Evolutionary conservation across 352 stramenopile species (phyloP).

Genomic region (Chrysophaeum taylorii): DNA sequence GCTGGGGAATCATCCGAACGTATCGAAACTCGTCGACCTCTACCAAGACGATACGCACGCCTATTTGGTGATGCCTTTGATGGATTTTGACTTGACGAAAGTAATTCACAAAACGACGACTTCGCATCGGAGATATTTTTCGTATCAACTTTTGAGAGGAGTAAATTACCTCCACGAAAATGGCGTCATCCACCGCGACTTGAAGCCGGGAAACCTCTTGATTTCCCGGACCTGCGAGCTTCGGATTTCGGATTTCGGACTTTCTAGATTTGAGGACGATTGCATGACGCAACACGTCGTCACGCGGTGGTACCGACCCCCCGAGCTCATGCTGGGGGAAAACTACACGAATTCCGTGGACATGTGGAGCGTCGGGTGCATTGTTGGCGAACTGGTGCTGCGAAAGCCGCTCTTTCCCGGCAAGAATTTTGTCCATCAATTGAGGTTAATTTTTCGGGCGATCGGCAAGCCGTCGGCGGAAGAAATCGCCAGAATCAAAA

Average conservation of each 20-base stretch:
- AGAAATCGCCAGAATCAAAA: conserved; percentile 69
- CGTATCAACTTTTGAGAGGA: conserved; percentile 68
- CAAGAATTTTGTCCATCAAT: conserved; percentile 84
- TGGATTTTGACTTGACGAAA: conserved; percentile 71
- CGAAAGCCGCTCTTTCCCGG: conserved; percentile 82
- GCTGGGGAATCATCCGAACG: conserved; percentile 66
- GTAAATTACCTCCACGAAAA: conserved; percentile 84
- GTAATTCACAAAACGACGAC: background rate
- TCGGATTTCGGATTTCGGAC: conserved; percentile 81
- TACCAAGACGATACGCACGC: too few relatives aligned
- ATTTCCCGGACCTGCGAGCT: conserved; percentile 74
- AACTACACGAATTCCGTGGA: conserved; percentile 66
- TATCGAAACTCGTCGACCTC: too few relatives aligned
- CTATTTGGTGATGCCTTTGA: conserved; percentile 85
- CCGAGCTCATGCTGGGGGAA: conserved; percentile 74
- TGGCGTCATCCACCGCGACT: conserved; percentile 76
- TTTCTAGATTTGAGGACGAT: conserved; percentile 52
- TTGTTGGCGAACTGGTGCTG: conserved; percentile 84
- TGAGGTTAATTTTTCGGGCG: conserved; percentile 85
- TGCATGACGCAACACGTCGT: conserved; percentile 39
- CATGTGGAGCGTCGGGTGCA: conserved; percentile 58
- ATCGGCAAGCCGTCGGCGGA: conserved; percentile 64
- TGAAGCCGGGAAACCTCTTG: conserved; percentile 84
- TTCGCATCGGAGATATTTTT: background rate
- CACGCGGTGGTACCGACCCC: conserved; percentile 67